These are phyloP conservation scores for Globisporangium acanthophoron DNA, from an alignment of 352 stramenopile genomes.

Conservation along the genomic window DNA sequence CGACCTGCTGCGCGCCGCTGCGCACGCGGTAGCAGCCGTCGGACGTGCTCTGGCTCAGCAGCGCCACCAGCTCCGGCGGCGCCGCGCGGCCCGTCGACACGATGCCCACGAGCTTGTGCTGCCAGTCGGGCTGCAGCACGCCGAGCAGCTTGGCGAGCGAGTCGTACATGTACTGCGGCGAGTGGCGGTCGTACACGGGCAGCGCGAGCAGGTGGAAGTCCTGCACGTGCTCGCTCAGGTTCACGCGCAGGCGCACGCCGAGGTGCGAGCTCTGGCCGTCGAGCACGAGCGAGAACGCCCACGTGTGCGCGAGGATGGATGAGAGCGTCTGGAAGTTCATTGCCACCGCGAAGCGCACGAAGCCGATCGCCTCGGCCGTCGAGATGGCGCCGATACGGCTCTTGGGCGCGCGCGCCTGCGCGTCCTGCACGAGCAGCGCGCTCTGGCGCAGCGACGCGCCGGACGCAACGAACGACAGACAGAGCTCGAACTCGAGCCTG, in stretches of 20 bases:
- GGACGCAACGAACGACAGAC: constrained; percentile 5
- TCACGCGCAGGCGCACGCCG: constrained; percentile 8
- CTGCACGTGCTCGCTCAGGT: constrained; percentile 1
- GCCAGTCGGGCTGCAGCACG: constrained; percentile 1
- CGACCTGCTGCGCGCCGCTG: constrained; percentile 12
- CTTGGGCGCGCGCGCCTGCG: constrained; percentile 4
- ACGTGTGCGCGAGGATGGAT: constrained; percentile 6
- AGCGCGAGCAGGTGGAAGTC: constrained; percentile 15
- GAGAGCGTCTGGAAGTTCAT: constrained; percentile 15
- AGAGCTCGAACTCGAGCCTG: constrained; percentile 10
- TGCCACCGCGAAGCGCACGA: constrained; percentile 8
- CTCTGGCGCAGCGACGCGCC: constrained; percentile 8
- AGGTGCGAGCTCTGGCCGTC: constrained; percentile 9
- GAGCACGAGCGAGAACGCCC: constrained; percentile 14
- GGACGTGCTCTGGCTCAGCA: constrained; percentile 4
- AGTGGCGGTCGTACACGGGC: constrained; percentile 8
- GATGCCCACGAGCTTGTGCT: constrained; percentile 12
- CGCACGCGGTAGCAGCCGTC: constrained; percentile 11
- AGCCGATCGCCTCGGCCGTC: constrained; percentile 3
- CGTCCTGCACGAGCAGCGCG: constrained; percentile 5
- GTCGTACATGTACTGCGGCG: constrained; percentile 3
- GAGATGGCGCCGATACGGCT: not conserved
- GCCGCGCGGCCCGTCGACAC: not conserved
- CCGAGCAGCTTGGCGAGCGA: constrained; percentile 10
- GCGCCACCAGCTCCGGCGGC: constrained; percentile 2